Evolutionary conservation across 2,329 filamentous ascomycete species (phyloP), one percentile per base, ranked within the genome.

Genomic region (Aspergillus udagawae): DNA sequence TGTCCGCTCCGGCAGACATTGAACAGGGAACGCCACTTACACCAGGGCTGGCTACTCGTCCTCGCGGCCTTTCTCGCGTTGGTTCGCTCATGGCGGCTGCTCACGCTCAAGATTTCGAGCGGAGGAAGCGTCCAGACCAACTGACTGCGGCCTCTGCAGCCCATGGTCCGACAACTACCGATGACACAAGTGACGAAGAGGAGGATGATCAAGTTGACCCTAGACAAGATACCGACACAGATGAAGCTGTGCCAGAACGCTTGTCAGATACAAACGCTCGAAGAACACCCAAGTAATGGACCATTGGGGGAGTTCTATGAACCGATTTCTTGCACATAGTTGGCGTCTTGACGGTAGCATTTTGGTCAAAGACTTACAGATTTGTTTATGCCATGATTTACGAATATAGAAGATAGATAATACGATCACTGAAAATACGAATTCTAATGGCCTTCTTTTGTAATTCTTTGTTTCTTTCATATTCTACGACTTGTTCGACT

Each of bases 71-170:
- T 10, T 74, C 74, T n/a, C 76, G 82, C 1, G 80, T 87, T 12
- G 85, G 83, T 4, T 85, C 82, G 14, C 86, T 92, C n/a, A 81
- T 97, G 63, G 89, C 91, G 3, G 83, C 87, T 60, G 93, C 93
- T 5, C 94, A 97, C 72, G 88, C 85, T 59, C 89, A 96, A 72
- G 93, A 97, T 75, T 97, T 97, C 71, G 90, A 95, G 75, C 89
- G 94, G 77, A 89, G 85, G 71, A 82, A 85, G 60, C 82, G 79
- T 28, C 80, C 80, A 0, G 78, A 79, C 38, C 69, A 77, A 12
- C 70, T 78, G 14, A 67, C 68, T 3, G 71, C 69, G 8, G 71
- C 72, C 20, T 69, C 66, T 29, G 69, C 74, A 6, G 66, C 72
- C 3, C 67, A 65, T 32, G 67, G 70, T 6, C 70, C 74, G 21